A percentile compares a stretch with the other conserved stretches of the same genome.
Evolutionary conservation across 148 eudicot genomes (phyloP).

Genomic region (Camellia japonica): DNA sequence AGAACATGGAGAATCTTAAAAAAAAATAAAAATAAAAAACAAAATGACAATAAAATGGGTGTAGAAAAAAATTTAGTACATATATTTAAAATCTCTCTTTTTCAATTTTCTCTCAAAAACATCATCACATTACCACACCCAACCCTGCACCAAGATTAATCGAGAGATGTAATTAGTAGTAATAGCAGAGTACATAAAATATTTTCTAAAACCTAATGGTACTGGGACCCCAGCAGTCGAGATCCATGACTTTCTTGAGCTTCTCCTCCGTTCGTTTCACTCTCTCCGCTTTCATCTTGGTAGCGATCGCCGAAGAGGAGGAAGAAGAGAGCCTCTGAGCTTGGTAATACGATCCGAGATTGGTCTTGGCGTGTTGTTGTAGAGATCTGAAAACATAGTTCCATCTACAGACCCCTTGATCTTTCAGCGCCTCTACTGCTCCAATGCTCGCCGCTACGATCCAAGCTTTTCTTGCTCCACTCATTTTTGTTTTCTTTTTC

Average conservation of each 20-base stretch:
- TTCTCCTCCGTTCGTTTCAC: constrained; percentile 29
- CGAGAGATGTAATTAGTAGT: no score
- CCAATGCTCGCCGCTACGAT: constrained; percentile 56
- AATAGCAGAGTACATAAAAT: no score
- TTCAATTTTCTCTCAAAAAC: no score
- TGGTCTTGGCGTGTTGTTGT: constrained; percentile 35
- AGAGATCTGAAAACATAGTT: constrained; percentile 37
- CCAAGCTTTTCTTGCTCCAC: constrained; percentile 32
- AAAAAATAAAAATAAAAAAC: no score
- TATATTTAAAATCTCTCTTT: no score
- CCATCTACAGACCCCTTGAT: constrained; percentile 64
- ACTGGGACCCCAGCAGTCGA: constrained; percentile 43
- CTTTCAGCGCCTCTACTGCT: constrained; percentile 64
- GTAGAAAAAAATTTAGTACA: no score
- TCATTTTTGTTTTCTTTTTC: constrained; percentile 10
- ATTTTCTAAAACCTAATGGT: constrained; percentile 24
- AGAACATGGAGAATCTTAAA: no score
- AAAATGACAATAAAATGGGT: no score
- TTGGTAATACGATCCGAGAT: constrained; percentile 16
- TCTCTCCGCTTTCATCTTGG: constrained; percentile 8
- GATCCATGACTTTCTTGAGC: constrained; percentile 32
- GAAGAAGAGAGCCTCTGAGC: constrained; percentile 7
- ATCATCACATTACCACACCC: no score
- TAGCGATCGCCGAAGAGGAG: background rate
- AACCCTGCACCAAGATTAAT: no score